Percentiles rank a stretch among this genome's conserved stretches.
These are phyloP conservation scores for Aspergillus sparsus DNA, from an alignment of 495 filamentous ascomycete genomes.

Conservation along the genomic window DNA sequence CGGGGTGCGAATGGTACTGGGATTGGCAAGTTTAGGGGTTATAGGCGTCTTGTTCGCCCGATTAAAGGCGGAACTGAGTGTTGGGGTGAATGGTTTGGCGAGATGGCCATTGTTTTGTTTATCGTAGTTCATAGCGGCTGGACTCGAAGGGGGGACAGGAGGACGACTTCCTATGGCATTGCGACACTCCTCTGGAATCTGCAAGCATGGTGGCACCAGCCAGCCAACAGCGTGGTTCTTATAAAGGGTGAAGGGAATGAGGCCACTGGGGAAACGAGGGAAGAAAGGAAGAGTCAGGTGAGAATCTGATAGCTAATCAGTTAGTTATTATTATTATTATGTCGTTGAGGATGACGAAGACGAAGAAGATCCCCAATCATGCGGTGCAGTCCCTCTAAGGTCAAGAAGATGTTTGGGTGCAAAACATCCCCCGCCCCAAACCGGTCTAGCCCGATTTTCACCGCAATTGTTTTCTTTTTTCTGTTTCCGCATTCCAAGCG, in stretches of 20 bases:
- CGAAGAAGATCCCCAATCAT: neutral
- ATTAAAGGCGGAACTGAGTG: constrained; percentile 48
- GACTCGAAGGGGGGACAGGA: constrained; percentile 31
- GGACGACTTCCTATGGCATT: constrained; percentile 46
- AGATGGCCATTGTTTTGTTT: constrained; percentile 50
- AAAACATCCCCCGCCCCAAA: constrained; percentile 6
- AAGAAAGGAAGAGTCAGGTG: constrained; percentile 1
- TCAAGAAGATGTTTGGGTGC: neutral
- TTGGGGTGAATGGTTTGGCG: constrained; percentile 53
- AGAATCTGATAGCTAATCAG: neutral
- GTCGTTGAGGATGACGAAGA: neutral
- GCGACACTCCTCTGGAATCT: constrained; percentile 33
- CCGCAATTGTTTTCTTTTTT: neutral
- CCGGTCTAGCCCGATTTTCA: constrained; percentile 4
- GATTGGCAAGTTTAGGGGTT: constrained; percentile 53
- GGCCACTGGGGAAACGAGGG: constrained; percentile 4
- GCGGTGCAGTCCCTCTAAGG: neutral
- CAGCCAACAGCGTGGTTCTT: constrained; percentile 18
- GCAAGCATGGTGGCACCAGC: constrained; percentile 44
- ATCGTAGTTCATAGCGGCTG: constrained; percentile 54
- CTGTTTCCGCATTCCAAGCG: neutral
- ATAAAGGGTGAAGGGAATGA: neutral
- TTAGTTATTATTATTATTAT: constrained; percentile 2
- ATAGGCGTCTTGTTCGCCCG: constrained; percentile 44
- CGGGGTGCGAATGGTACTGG: constrained; percentile 35